Evolutionary conservation across 2,329 filamentous ascomycete genomes (phyloP).

Genomic region (Verticillium nonalfalfae): DNA sequence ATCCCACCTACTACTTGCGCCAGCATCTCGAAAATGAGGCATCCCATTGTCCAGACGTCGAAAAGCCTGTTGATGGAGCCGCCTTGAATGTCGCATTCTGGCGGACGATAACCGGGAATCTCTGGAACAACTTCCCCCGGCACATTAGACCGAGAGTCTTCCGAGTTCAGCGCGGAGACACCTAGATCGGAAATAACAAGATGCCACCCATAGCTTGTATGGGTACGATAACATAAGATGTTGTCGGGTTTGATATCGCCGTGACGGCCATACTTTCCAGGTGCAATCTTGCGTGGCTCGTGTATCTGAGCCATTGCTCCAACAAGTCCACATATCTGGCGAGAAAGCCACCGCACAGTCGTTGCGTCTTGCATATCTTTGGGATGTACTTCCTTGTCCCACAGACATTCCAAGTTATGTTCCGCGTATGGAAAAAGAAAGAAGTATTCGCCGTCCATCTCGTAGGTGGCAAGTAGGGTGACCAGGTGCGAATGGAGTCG

Average conservation of each 20-base stretch:
- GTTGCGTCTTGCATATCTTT: not conserved
- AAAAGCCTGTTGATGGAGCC: not conserved
- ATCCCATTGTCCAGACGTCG: not conserved
- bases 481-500: slow-evolving; percentile 4
- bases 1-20: not conserved
- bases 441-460: slow-evolving; percentile 2
- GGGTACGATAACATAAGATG: slow-evolving; percentile 2
- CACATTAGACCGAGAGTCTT: not conserved
- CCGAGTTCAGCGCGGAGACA: not conserved
- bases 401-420: not conserved
- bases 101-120: not conserved
- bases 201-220: not conserved
- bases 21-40: not conserved
- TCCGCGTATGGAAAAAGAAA: slow-evolving; percentile 8
- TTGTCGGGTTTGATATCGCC: slow-evolving; percentile 8
- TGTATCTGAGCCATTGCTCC: not conserved
- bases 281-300: not conserved
- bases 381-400: not conserved
- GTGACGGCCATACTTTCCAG: slow-evolving; percentile 1
- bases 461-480: not conserved
- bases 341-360: slow-evolving; percentile 4
- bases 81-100: not conserved
- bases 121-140: not conserved
- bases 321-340: slow-evolving; percentile 6
- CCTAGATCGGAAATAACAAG: slow-evolving; percentile 3